These are phyloP conservation scores for Calonectria honghensis DNA, from an alignment of 2,329 filamentous ascomycete species.

Conservation along the genomic window DNA sequence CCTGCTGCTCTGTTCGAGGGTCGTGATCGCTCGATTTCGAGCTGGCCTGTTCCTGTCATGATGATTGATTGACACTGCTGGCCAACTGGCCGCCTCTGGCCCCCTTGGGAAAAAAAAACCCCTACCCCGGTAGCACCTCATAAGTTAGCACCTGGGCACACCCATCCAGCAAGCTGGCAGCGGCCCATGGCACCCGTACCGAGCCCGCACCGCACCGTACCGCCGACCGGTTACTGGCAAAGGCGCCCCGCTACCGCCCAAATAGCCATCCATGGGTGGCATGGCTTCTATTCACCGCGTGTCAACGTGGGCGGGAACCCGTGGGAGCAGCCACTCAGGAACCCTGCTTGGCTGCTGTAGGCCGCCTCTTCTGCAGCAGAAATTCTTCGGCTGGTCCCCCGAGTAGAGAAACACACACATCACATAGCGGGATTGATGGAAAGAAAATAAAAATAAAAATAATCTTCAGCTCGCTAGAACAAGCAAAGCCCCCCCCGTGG, in stretches of 20 bases:
- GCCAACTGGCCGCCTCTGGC: constrained; percentile 29
- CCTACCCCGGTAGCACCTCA: not conserved
- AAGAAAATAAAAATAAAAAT: too few relatives aligned
- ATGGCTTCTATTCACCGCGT: constrained; percentile 20
- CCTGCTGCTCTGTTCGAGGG: not conserved
- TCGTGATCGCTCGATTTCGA: not conserved
- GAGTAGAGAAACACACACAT: not conserved
- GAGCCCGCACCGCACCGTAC: constrained; percentile 38
- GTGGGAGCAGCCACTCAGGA: constrained; percentile 26
- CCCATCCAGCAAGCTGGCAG: constrained; percentile 18
- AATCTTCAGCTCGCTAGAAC: not conserved
- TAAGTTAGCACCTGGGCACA: constrained; percentile 26
- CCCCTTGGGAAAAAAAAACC: not conserved
- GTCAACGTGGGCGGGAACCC: constrained; percentile 25
- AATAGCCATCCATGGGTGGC: constrained; percentile 28
- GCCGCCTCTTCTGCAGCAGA: constrained; percentile 1
- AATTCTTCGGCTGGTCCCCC: not conserved
- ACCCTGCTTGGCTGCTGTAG: constrained; percentile 16
- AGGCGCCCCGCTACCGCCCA: constrained; percentile 29
- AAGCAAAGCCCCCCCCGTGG: not conserved
- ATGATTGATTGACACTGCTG: constrained; percentile 26
- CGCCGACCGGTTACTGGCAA: constrained; percentile 35
- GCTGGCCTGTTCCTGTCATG: constrained; percentile 3
- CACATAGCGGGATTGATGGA: not conserved
- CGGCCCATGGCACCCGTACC: constrained; percentile 33